Evolutionary conservation across 352 stramenopile species (phyloP), one percentile per base, ranked within the genome.

Genomic region (Globisporangium heterothallicum): DNA sequence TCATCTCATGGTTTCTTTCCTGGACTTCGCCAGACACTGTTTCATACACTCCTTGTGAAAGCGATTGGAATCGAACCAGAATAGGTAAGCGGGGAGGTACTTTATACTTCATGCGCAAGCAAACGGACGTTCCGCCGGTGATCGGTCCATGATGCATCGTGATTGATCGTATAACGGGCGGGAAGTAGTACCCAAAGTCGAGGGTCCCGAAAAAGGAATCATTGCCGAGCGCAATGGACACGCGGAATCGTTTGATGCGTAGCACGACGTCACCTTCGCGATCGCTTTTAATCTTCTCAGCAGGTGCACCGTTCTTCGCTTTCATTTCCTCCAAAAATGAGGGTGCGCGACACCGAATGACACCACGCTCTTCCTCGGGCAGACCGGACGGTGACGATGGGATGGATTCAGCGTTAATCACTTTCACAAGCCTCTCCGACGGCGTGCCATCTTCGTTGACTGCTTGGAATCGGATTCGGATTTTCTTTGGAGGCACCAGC

Each of bases 81-180:
- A 90, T 69, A 5, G 59, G 55, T 0, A 88, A 40, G 1, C 57
- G 34, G 3, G 51, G 44, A 9, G 81, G 78, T 9, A 92, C 71
- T 30, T 78, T 82, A 54, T 86, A 70, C 43, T 88, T 89, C 78
- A 92, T 87, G 3, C 70, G 70, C 27, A 92, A 58, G 24, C 61
- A 61, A 7, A 92, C 47, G 18, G 64, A 58, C 0, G 74, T 90
- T 2, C 78, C 81, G 21, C 81, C 81, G 0, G 76, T 73, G 9
- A 59, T 58, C 5, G 81, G 81, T 0, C 81, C 81, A 41, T 88
- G 81, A 40, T 92, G 81, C n/a, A 76, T 63, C 1, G 71, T 79
- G 22, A 92, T 67, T 0, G 70, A 76, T 24, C 67, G 63, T 25
- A 92, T 86, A 0, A 84, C 59, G 3, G 74, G 71, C 4, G 78